Evolutionary conservation across 1,284 basidiomycete species (phyloP).

Genomic region (Irpex sp.): DNA sequence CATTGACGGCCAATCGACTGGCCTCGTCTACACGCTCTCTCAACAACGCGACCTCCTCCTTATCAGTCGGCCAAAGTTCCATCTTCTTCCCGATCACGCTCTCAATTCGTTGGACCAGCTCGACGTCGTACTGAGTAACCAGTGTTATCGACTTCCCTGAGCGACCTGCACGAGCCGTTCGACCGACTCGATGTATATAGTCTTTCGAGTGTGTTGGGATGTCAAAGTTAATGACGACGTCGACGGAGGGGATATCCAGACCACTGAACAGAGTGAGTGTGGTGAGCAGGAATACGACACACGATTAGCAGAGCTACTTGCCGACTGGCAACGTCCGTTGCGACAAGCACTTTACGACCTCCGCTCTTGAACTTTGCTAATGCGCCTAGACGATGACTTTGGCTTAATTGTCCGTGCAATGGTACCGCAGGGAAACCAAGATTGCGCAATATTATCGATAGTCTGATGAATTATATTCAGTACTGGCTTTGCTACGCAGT

Average conservation of each 20-base stretch:
- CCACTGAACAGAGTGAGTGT: conserved; percentile 49
- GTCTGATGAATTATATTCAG: conserved; percentile 34
- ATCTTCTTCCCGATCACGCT: conserved; percentile 91
- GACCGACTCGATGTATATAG: conserved; percentile 97
- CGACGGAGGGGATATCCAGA: conserved; percentile 95
- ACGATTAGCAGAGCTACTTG: conserved; percentile 28
- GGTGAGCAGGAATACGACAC: not conserved
- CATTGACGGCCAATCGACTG: conserved; percentile 76
- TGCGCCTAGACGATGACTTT: conserved; percentile 93
- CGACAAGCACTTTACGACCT: conserved; percentile 87
- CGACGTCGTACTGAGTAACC: conserved; percentile 98
- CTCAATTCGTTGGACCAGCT: conserved; percentile 94
- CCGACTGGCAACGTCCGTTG: conserved; percentile 97
- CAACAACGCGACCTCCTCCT: conserved; percentile 87
- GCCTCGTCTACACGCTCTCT: conserved; percentile 92
- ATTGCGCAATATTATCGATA: conserved; percentile 87
- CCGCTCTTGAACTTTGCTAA: conserved; percentile 96
- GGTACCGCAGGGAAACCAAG: conserved; percentile 96
- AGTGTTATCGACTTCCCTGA: conserved; percentile 95
- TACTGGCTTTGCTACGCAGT: too few species aligned
- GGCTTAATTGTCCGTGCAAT: conserved; percentile 92
- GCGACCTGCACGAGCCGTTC: conserved; percentile 95
- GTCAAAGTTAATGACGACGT: conserved; percentile 98
- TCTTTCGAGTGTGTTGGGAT: conserved; percentile 98
- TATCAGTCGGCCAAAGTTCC: conserved; percentile 87